A percentile compares a stretch with the other conserved stretches of the same genome.
Conservation (phyloP, 2,329 filamentous ascomycete species). For the Stagonosporopsis tanaceti region DNA sequence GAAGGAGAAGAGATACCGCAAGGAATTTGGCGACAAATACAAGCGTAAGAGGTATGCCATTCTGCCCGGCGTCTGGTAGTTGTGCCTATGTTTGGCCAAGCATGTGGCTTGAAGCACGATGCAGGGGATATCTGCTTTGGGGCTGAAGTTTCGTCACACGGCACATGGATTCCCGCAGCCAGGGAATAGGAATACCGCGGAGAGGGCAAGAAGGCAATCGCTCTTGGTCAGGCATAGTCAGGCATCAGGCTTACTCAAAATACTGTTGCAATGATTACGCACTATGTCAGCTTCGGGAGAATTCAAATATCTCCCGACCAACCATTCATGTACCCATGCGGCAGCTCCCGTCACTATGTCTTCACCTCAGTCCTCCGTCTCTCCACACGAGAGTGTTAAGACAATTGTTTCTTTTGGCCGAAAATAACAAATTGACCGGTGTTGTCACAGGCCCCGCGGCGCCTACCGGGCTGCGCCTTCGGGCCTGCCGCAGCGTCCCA, state of each 20-base stretch:
- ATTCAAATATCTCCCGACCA: conserved; percentile 9
- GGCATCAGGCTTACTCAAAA: conserved; percentile 5
- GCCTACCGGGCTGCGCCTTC: conserved; percentile 7
- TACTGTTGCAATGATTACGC: neutral
- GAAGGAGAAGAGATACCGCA: conserved; percentile 90
- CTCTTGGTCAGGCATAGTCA: conserved; percentile 3
- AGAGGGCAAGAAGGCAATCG: neutral
- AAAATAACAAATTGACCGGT: neutral
- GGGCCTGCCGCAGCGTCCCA: conserved; percentile 15
- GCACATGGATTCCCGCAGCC: neutral
- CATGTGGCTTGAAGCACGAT: conserved; percentile 9
- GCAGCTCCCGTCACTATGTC: conserved; percentile 8
- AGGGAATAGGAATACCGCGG: neutral
- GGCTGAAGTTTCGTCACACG: conserved; percentile 5
- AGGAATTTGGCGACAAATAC: conserved; percentile 91
- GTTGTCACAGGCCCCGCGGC: conserved; percentile 7
- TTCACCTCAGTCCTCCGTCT: neutral
- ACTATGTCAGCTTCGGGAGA: conserved; percentile 10
- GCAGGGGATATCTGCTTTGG: conserved; percentile 3
- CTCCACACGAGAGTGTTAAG: neutral
- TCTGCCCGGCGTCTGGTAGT: conserved; percentile 76
- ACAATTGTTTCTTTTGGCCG: neutral
- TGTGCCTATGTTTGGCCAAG: conserved; percentile 2
- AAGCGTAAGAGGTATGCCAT: conserved; percentile 91
- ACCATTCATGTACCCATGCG: neutral